phyloP scores from a whole-genome alignment of 306 rosid genomes.

The Biancaea sappan region DNA sequence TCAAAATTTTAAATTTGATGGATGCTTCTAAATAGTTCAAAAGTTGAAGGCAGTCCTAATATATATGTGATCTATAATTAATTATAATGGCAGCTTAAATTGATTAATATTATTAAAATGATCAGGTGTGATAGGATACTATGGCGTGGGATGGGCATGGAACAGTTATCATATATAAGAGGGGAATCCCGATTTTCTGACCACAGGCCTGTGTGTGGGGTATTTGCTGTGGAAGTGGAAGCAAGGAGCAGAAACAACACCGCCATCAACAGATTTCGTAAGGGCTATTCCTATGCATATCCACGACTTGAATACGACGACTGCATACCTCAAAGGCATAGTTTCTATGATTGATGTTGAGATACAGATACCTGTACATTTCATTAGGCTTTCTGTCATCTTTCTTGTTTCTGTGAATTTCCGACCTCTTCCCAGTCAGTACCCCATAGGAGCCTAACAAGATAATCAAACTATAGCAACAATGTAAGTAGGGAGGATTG shows the following conservation, averaged over 20 bases:
- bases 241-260: constrained; percentile 46
- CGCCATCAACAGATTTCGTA: constrained; percentile 51
- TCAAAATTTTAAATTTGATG: no score
- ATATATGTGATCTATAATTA: no score
- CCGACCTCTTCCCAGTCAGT: not conserved
- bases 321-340: constrained; percentile 75
- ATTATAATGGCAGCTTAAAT: no score
- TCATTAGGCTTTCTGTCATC: not conserved
- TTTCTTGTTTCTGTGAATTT: not conserved
- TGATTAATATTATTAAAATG: not conserved
- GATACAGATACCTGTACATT: not conserved
- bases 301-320: constrained; percentile 64
- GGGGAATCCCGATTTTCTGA: constrained; percentile 90
- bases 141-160: constrained; percentile 63
- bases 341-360: constrained; percentile 59
- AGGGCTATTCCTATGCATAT: constrained; percentile 64
- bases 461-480: not conserved
- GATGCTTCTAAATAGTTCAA: no score
- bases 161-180: constrained; percentile 61
- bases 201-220: constrained; percentile 79
- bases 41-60: no score
- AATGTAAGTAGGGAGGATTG: not conserved
- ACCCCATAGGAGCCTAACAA: not conserved
- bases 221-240: constrained; percentile 75
- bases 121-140: constrained; percentile 65